These are phyloP conservation scores for Cynanchum wilfordii DNA, from an alignment of 257 asterid species.

Conservation along the genomic window DNA sequence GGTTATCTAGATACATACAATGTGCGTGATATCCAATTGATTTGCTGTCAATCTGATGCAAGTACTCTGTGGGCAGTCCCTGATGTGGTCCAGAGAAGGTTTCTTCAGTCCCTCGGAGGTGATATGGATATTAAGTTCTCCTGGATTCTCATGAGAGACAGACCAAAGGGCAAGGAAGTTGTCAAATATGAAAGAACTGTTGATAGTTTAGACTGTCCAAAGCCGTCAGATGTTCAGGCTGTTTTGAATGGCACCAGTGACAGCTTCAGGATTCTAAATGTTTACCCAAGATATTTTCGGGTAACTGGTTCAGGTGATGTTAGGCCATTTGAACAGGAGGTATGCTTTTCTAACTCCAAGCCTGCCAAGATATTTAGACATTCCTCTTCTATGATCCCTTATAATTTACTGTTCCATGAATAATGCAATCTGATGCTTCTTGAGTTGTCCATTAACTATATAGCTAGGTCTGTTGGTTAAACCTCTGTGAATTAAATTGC, in stretches of 20 bases:
- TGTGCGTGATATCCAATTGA: conserved; percentile 73
- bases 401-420: background rate
- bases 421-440: background rate
- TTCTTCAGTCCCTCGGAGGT: conserved; percentile 53
- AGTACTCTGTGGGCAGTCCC: conserved; percentile 89
- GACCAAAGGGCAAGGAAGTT: conserved; percentile 92
- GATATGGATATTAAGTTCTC: conserved; percentile 66
- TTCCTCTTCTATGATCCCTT: background rate
- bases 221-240: conserved; percentile 59
- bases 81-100: conserved; percentile 67
- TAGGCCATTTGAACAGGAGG: conserved; percentile 81
- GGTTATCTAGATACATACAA: conserved; percentile 61
- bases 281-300: conserved; percentile 79
- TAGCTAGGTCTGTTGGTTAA: background rate
- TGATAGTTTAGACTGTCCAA: conserved; percentile 58
- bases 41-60: conserved; percentile 94
- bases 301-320: conserved; percentile 98
- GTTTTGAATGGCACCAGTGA: conserved; percentile 73
- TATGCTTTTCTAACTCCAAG: conserved; percentile 23
- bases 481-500: too few species aligned
- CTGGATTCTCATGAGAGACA: conserved; percentile 89
- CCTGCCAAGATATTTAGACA: background rate
- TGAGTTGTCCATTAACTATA: background rate
- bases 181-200: conserved; percentile 74
- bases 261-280: conserved; percentile 60